Percentiles rank a stretch among this genome's conserved stretches.
These are phyloP conservation scores for Ceratocystis destructans DNA, from an alignment of 2,329 filamentous ascomycete species.

Conservation along the genomic window DNA sequence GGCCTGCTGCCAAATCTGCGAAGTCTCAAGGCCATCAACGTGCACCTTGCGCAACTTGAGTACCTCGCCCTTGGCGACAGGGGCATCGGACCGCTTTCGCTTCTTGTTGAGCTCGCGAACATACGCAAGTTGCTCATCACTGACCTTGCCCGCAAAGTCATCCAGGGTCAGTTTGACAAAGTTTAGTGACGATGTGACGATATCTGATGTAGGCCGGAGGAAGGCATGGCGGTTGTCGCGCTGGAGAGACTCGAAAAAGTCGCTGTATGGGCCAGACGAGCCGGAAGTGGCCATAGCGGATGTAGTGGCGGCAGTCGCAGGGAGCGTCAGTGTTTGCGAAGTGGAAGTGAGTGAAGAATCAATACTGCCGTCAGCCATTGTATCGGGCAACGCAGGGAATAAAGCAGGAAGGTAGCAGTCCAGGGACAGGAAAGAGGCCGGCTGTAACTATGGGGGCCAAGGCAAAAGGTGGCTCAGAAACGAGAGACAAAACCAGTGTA, in stretches of 20 bases:
- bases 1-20: conserved; percentile 90
- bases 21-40: conserved; percentile 70
- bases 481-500: not conserved
- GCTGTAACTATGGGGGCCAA: not conserved
- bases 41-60: conserved; percentile 74
- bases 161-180: conserved; percentile 73
- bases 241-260: conserved; percentile 44
- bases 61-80: conserved; percentile 35
- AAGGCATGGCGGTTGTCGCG: conserved; percentile 55
- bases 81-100: conserved; percentile 51
- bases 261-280: conserved; percentile 29
- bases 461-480: not conserved
- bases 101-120: conserved; percentile 59
- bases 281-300: conserved; percentile 25
- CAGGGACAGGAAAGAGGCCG: not conserved
- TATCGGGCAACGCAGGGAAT: conserved; percentile 6
- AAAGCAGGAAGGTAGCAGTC: not conserved
- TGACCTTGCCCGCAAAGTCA: conserved; percentile 58
- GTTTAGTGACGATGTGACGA: conserved; percentile 56
- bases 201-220: conserved; percentile 53
- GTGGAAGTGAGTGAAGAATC: conserved; percentile 49
- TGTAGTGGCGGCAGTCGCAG: conserved; percentile 29
- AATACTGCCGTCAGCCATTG: conserved; percentile 21
- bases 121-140: conserved; percentile 55
- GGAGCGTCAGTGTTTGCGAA: conserved; percentile 47